Evolutionary conservation across 2,329 filamentous ascomycete genomes (phyloP), one percentile per base, ranked within the genome.

Genomic region (Elsinoe perseae): DNA sequence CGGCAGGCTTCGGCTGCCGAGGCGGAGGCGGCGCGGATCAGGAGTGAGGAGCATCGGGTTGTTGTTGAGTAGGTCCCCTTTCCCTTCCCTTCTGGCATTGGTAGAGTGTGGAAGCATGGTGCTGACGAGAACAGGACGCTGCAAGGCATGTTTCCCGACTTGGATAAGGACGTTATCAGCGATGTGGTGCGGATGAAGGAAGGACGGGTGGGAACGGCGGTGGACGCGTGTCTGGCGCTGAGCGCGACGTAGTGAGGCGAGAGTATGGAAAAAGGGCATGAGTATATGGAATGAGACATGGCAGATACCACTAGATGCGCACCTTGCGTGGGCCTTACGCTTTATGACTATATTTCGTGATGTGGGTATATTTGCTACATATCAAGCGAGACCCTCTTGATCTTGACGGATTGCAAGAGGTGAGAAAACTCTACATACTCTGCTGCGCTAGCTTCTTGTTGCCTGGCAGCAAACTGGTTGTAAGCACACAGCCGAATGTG

Each of bases 151-250:
- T 98, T 98, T 69, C 93, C 93, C 0, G 90, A 95, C 67, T 76
- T 98, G 52, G 93, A 98, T 70, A 83, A 84, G 65, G 95, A 98
- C 50, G 81, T 98, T 34, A 97, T 98, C 67, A 91, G 91, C 65
- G 93, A 98, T 73, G 93, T 98, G 38, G 93, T 98, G 23, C 84
- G 92, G 69, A 83, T 95, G 75, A 96, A 98, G 73, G 86, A 96
- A 72, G 95, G 93, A 68, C 83, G 75, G 42, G 73, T 77, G 2
- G 74, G 74, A 0, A 60, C 70, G 40, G 75, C 75, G 1, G 75
- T 77, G 1, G 75, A 77, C 67, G 74, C 73, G 23, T 77, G 75
- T 66, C 63, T 77, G 28, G 72, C 72, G 20, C 59, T 77, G 56
- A 75, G 71, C n/a, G 48, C 48, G 4, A 7, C 28, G 20, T 52